A percentile compares a stretch with the other conserved stretches of the same genome.
Evolutionary conservation across 1,284 basidiomycete species (phyloP).

Genomic region (Ustilago tritici): DNA sequence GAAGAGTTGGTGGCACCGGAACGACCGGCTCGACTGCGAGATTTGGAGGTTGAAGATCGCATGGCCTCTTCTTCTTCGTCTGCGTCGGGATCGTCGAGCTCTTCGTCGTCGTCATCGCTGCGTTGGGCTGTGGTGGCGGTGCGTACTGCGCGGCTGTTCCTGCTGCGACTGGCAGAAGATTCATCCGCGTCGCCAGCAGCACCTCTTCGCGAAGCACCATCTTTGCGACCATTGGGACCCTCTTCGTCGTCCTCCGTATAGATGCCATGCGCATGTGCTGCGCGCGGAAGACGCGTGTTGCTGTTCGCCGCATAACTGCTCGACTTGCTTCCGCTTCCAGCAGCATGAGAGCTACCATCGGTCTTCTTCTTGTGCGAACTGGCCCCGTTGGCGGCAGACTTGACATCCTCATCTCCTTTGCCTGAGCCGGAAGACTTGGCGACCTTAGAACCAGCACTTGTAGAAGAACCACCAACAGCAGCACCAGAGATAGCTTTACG

Average conservation of each 20-base stretch:
- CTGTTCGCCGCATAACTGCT: constrained; percentile 18
- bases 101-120: constrained; percentile 52
- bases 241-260: constrained; percentile 54
- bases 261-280: constrained; percentile 42
- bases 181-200: constrained; percentile 26
- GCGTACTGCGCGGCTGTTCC: constrained; percentile 41
- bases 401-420: constrained; percentile 51
- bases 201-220: constrained; percentile 18
- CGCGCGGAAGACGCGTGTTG: constrained; percentile 47
- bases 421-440: constrained; percentile 32
- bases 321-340: constrained; percentile 20
- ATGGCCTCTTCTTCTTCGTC: constrained; percentile 38
- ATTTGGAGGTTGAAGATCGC: constrained; percentile 20
- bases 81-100: constrained; percentile 35
- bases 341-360: constrained; percentile 20
- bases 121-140: constrained; percentile 28
- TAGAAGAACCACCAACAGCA: constrained; percentile 10
- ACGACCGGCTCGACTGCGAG: constrained; percentile 18
- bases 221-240: constrained; percentile 31
- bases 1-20: constrained; percentile 17
- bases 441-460: constrained; percentile 28
- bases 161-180: constrained; percentile 20
- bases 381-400: constrained; percentile 40
- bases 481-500: constrained; percentile 41
- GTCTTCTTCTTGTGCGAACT: constrained; percentile 44